Evolutionary conservation across 257 asterid genomes (phyloP).

Genomic region (Nicotiana otophora): DNA sequence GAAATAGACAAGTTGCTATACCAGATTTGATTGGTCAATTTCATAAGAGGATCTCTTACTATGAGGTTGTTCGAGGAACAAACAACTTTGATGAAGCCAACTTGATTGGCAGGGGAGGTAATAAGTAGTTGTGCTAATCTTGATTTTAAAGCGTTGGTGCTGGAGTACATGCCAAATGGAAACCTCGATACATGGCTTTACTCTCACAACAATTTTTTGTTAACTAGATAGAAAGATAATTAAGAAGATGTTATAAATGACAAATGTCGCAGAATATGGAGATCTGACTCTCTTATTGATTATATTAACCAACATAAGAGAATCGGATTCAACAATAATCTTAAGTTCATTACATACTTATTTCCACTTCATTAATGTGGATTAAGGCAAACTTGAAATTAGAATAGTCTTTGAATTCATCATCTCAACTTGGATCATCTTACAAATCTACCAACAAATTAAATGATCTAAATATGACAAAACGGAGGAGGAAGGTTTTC

Average conservation of each 20-base stretch:
- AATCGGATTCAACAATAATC: no score
- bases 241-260: no score
- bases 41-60: no score
- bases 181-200: conserved; percentile 10
- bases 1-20: not conserved
- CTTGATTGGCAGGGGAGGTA: not conserved
- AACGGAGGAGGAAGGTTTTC: no score
- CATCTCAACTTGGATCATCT: not conserved
- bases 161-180: conserved; percentile 13
- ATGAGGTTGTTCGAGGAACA: no score
- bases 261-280: no score
- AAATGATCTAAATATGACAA: no score
- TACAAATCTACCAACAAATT: not conserved
- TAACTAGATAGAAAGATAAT: no score
- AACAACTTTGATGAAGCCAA: no score
- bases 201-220: not conserved
- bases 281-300: no score
- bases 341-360: not conserved
- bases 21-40: no score
- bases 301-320: no score
- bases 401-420: not conserved
- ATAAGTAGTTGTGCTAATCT: conserved; percentile 6
- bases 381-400: not conserved
- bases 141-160: conserved; percentile 12
- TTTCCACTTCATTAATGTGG: not conserved